A percentile compares a stretch with the other conserved stretches of the same genome.
phyloP scores from a whole-genome alignment of 495 filamentous ascomycete species.

The Talaromyces thailandensis region DNA sequence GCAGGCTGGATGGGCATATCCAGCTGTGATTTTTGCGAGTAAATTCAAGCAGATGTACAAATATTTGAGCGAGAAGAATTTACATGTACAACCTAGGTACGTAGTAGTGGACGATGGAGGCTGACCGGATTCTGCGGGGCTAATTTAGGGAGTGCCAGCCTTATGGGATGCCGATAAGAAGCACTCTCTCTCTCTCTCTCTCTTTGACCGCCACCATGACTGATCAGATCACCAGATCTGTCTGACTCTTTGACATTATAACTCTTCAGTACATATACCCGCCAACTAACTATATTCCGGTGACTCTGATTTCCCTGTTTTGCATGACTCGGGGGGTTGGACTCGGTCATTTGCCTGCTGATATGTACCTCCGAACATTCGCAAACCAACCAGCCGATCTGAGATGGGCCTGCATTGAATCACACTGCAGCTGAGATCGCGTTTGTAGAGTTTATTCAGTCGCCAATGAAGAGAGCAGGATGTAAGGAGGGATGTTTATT shows the following conservation, averaged over 20 bases:
- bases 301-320: neutral
- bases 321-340: neutral
- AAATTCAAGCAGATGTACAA: too few relatives aligned
- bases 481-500: neutral
- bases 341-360: neutral
- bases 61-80: too few relatives aligned
- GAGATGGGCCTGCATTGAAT: neutral
- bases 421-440: neutral
- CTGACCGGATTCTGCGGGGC: neutral
- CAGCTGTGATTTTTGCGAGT: neutral
- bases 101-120: neutral
- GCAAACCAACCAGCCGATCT: neutral
- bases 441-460: neutral
- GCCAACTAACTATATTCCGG: neutral
- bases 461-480: neutral
- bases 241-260: neutral
- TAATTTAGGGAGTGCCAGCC: neutral
- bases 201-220: neutral
- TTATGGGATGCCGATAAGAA: neutral
- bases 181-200: too few relatives aligned
- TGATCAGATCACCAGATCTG: neutral
- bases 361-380: neutral
- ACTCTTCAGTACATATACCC: neutral
- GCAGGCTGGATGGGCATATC: slow-evolving; percentile 2
- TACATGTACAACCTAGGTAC: too few relatives aligned